These are phyloP conservation scores for Neoarthrinium moseri DNA, from an alignment of 2,329 filamentous ascomycete genomes.

Conservation along the genomic window DNA sequence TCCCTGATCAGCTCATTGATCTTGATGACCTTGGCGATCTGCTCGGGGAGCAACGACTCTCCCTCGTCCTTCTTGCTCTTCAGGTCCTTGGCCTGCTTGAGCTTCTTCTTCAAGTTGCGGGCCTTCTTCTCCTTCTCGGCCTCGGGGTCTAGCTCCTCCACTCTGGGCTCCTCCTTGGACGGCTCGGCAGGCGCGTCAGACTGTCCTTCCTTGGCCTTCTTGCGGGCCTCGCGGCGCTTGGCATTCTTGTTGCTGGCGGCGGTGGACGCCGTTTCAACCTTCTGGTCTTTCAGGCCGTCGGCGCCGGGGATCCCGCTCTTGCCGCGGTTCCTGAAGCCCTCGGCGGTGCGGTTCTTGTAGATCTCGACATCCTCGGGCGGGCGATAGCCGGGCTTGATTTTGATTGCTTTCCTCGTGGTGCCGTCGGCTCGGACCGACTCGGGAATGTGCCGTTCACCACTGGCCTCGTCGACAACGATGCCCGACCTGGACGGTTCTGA, in stretches of 20 bases:
- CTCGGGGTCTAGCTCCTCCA: constrained; percentile 61
- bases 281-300: constrained; percentile 51
- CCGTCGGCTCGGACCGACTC: constrained; percentile 85
- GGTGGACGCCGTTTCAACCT: constrained; percentile 40
- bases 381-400: constrained; percentile 87
- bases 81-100: constrained; percentile 88
- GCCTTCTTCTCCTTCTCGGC: constrained; percentile 90
- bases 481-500: constrained; percentile 60
- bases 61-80: constrained; percentile 89
- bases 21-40: constrained; percentile 96
- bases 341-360: constrained; percentile 90
- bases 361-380: constrained; percentile 94
- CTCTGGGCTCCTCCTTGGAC: constrained; percentile 24
- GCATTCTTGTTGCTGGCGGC: constrained; percentile 78
- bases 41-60: constrained; percentile 81
- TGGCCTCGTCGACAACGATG: constrained; percentile 72
- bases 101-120: constrained; percentile 87
- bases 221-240: constrained; percentile 62
- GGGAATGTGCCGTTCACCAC: constrained; percentile 85
- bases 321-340: constrained; percentile 76
- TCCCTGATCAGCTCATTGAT: constrained; percentile 92
- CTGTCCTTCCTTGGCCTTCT: constrained; percentile 56
- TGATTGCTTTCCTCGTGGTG: constrained; percentile 89
- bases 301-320: constrained; percentile 75
- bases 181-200: constrained; percentile 54